A percentile compares a stretch with the other conserved stretches of the same genome.
These are phyloP conservation scores for Gigaspora rosea DNA, from an alignment of 192 early-diverging fungal genomes.

Conservation along the genomic window DNA sequence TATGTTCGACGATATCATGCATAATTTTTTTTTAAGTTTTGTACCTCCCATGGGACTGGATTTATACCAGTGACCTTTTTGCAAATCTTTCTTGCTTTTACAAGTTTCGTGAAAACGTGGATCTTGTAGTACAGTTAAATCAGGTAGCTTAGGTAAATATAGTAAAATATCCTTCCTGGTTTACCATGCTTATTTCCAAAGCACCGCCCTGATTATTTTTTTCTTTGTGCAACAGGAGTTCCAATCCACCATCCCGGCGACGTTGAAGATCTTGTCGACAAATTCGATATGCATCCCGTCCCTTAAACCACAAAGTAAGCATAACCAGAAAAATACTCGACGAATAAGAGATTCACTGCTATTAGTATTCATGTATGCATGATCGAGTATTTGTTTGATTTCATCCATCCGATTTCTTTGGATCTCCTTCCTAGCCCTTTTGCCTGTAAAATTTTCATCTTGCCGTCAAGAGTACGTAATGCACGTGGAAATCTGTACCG, in stretches of 20 bases:
- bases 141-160: background rate
- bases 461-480: background rate
- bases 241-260: too few relatives aligned
- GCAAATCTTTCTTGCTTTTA: background rate
- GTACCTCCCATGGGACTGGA: background rate
- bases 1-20: background rate
- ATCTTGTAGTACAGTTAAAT: background rate
- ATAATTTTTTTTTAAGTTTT: background rate
- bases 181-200: background rate
- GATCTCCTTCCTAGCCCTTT: background rate
- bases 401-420: background rate
- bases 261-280: too few relatives aligned
- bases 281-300: too few relatives aligned
- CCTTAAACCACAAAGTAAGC: too few relatives aligned
- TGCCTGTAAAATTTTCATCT: background rate
- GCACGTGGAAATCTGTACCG: background rate
- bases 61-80: background rate
- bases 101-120: background rate
- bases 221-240: background rate
- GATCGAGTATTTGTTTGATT: background rate
- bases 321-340: too few relatives aligned
- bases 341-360: too few relatives aligned
- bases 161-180: background rate
- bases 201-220: background rate
- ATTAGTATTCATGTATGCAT: background rate